phyloP scores from a whole-genome alignment of 2,329 filamentous ascomycete genomes.

The Aspergillus carbonarius region DNA sequence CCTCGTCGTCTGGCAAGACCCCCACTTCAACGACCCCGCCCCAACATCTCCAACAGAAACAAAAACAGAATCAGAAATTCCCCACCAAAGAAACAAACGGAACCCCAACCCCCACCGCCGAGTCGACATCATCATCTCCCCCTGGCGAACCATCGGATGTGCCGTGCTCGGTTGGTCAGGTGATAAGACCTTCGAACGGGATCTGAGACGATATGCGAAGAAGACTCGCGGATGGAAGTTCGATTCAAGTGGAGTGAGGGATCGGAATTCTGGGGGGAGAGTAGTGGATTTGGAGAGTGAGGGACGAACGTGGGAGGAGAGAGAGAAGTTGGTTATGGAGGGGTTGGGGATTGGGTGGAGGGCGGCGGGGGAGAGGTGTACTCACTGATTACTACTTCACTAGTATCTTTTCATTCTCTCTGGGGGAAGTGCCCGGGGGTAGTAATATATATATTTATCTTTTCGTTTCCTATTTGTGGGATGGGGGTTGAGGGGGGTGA shows the following conservation, averaged over 20 bases:
- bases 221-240: constrained; percentile 74
- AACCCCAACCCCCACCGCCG: constrained; percentile 76
- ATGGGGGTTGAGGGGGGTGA: too few relatives aligned
- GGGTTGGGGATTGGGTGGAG: constrained; percentile 70
- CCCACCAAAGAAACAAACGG: constrained; percentile 30
- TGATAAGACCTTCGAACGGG: constrained; percentile 85
- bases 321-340: constrained; percentile 78
- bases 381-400: constrained; percentile 46
- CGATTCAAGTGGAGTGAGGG: constrained; percentile 82
- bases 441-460: background rate
- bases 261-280: constrained; percentile 62
- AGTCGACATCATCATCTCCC: constrained; percentile 87
- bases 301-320: constrained; percentile 61
- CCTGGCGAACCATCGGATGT: constrained; percentile 86
- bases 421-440: too few relatives aligned
- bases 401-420: too few relatives aligned
- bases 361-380: constrained; percentile 66
- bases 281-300: constrained; percentile 66
- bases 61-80: too few relatives aligned
- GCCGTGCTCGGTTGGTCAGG: constrained; percentile 86
- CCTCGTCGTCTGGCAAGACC: constrained; percentile 86
- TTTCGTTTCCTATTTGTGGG: background rate
- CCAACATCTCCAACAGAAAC: constrained; percentile 21
- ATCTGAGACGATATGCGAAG: constrained; percentile 78
- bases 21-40: constrained; percentile 43